Conservation (phyloP, 2,329 filamentous ascomycete species). For the Metarhizium anisopliae region DNA sequence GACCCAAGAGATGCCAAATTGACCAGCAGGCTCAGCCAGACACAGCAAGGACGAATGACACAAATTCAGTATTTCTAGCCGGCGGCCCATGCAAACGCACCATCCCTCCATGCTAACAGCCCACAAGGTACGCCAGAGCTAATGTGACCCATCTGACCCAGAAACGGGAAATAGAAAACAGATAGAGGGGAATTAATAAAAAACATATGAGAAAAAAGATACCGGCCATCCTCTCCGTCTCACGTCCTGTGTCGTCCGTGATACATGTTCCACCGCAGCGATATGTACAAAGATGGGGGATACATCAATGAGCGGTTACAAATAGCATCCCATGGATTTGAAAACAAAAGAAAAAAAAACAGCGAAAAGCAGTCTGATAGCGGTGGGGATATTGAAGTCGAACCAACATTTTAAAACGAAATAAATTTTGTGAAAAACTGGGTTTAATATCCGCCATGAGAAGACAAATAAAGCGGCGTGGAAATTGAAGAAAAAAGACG, state of each 20-base stretch:
- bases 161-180: neutral
- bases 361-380: neutral
- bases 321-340: too few species aligned
- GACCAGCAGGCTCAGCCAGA: neutral
- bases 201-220: neutral
- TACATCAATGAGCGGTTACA: neutral
- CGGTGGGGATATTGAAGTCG: neutral
- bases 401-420: neutral
- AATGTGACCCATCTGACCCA: neutral
- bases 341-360: neutral
- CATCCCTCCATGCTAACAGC: neutral
- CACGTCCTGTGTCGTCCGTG: neutral
- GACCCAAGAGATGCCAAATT: neutral
- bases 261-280: neutral
- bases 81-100: constrained; percentile 3
- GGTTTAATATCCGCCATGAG: neutral
- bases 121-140: neutral
- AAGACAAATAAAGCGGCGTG: neutral
- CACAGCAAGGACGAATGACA: neutral
- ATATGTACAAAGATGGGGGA: neutral
- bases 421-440: neutral
- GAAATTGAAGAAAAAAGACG: neutral
- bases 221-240: neutral
- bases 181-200: neutral
- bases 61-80: neutral